Conservation (phyloP, 257 asterid genomes). For the Rubia yunnanensis region DNA sequence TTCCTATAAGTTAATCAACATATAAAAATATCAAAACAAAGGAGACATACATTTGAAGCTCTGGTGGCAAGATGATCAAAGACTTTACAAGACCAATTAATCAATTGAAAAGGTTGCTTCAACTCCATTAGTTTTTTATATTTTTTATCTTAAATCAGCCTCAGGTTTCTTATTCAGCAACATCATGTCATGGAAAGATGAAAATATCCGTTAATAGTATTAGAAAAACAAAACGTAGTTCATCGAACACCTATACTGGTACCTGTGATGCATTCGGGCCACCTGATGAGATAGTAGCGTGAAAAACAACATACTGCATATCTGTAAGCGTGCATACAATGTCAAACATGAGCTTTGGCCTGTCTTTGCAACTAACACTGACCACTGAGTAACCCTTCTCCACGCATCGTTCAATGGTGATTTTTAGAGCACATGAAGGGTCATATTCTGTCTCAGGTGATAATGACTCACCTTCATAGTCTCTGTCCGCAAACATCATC, state of each 20-base stretch:
- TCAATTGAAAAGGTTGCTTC: not conserved
- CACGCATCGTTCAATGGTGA: slow-evolving; percentile 60
- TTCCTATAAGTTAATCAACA: slow-evolving; percentile 35
- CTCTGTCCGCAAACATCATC: slow-evolving; percentile 76
- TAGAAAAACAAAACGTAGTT: not conserved
- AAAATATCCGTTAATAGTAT: not conserved
- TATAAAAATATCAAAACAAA: not conserved
- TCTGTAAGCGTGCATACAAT: slow-evolving; percentile 97
- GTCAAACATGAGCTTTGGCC: slow-evolving; percentile 93
- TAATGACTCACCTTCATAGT: slow-evolving; percentile 48
- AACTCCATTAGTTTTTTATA: not conserved
- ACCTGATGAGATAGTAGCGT: slow-evolving; percentile 75
- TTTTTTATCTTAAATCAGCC: too few species aligned
- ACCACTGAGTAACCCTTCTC: slow-evolving; percentile 92
- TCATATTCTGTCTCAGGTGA: slow-evolving; percentile 26
- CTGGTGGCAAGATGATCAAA: not conserved
- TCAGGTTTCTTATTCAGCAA: not conserved
- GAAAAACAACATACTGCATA: slow-evolving; percentile 85
- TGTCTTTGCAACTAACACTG: slow-evolving; percentile 77
- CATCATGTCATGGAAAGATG: not conserved
- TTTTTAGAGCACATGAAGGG: slow-evolving; percentile 36
- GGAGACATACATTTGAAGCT: not conserved
- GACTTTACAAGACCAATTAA: not conserved
- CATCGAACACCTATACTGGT: not conserved
- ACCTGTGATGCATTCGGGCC: slow-evolving; percentile 94